A percentile compares a stretch with the other conserved stretches of the same genome.
These are phyloP conservation scores for Solanum appendiculatum DNA, from an alignment of 257 asterid genomes.

Conservation along the genomic window DNA sequence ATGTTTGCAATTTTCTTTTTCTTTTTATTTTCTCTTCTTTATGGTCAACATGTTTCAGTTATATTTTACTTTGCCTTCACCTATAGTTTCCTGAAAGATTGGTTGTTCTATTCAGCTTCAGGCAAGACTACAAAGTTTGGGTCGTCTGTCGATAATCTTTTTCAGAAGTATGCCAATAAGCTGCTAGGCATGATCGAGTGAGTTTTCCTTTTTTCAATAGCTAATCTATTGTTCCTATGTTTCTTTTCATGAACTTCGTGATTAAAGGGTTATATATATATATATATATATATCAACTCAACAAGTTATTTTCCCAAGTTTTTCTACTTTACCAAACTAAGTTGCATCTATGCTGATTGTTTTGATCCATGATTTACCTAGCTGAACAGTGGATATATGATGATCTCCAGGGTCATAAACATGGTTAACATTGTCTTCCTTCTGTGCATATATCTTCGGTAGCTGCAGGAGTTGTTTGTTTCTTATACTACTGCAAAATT, in stretches of 20 bases:
- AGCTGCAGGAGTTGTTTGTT: neutral
- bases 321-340: neutral
- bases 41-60: neutral
- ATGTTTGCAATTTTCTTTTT: neutral
- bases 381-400: neutral
- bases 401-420: neutral
- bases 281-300: too few species aligned
- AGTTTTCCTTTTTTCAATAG: constrained; percentile 11
- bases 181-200: constrained; percentile 61
- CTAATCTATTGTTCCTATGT: neutral
- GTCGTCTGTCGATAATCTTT: constrained; percentile 50
- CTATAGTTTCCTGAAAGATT: neutral
- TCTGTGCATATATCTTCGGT: neutral
- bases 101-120: constrained; percentile 39
- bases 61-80: neutral
- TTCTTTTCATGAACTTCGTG: neutral
- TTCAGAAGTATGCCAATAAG: constrained; percentile 38
- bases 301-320: neutral
- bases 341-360: neutral
- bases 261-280: neutral
- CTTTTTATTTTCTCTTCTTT: neutral
- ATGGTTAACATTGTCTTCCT: neutral
- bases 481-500: neutral
- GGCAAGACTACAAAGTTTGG: constrained; percentile 52
- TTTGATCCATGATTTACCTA: neutral